Percentiles rank a stretch among this genome's conserved stretches.
Conservation (phyloP, 2,329 filamentous ascomycete genomes). For the Pseudogymnoascus pannorum region DNA sequence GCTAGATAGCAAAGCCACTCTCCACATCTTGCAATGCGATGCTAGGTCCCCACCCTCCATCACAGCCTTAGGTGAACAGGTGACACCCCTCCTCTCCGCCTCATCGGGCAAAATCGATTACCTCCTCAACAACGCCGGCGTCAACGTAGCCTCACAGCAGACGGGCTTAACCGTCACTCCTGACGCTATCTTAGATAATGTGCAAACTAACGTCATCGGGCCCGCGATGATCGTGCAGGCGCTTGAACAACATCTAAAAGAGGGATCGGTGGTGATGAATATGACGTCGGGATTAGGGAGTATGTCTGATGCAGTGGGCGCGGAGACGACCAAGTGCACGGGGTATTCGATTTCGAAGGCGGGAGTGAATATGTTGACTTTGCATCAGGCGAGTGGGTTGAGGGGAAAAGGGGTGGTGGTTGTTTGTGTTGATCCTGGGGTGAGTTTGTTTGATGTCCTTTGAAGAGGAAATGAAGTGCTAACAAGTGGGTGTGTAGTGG, state of each 20-base stretch:
- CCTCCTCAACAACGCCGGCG: slow-evolving; percentile 35
- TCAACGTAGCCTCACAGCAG: slow-evolving; percentile 33
- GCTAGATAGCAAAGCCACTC: slow-evolving; percentile 18
- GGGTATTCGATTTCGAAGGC: slow-evolving; percentile 18
- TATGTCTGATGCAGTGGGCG: background rate
- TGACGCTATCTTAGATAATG: slow-evolving; percentile 32
- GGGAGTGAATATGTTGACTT: slow-evolving; percentile 16
- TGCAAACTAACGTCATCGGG: slow-evolving; percentile 40
- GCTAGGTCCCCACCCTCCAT: slow-evolving; percentile 31
- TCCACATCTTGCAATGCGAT: slow-evolving; percentile 37
- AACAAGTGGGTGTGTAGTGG: background rate
- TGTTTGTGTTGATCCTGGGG: slow-evolving; percentile 10
- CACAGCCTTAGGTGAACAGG: slow-evolving; percentile 29
- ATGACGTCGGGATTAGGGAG: slow-evolving; percentile 12
- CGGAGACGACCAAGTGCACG: background rate
- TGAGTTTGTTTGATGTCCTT: background rate
- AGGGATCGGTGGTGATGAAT: slow-evolving; percentile 17
- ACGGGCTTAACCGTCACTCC: slow-evolving; percentile 34
- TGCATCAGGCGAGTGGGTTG: background rate
- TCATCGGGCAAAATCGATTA: slow-evolving; percentile 39
- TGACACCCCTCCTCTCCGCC: slow-evolving; percentile 29
- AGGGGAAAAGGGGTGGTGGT: slow-evolving; percentile 1
- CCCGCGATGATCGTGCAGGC: slow-evolving; percentile 38
- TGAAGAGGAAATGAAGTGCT: background rate
- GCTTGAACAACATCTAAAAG: slow-evolving; percentile 19